Evolutionary conservation across 2,329 filamentous ascomycete species (phyloP).

Genomic region (Cladophialophora immunda): DNA sequence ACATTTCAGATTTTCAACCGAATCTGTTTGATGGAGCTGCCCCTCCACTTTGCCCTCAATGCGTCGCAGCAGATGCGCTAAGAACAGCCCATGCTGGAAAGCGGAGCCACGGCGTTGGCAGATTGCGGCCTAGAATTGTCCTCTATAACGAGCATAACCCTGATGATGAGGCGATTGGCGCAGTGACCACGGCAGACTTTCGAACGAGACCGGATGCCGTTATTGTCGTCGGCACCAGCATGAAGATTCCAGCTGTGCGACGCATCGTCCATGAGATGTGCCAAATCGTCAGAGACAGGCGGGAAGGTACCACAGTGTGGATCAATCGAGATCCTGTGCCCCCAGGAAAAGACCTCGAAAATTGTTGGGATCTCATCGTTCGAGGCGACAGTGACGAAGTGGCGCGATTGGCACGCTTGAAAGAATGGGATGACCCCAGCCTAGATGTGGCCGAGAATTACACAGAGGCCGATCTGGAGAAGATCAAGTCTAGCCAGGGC

Average conservation of each 20-base stretch:
- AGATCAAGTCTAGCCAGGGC: constrained; percentile 50
- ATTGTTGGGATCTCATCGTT: constrained; percentile 92
- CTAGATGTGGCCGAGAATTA: constrained; percentile 54
- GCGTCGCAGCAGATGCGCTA: constrained; percentile 76
- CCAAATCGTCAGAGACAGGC: constrained; percentile 79
- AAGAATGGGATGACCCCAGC: constrained; percentile 63
- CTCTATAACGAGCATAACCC: constrained; percentile 98
- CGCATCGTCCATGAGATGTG: constrained; percentile 92
- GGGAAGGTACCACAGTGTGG: constrained; percentile 89
- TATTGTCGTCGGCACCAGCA: constrained; percentile 91
- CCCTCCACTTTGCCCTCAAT: constrained; percentile 80
- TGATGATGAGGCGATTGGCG: constrained; percentile 94
- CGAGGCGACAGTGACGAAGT: constrained; percentile 88
- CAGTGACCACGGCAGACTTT: constrained; percentile 85
- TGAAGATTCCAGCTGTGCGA: constrained; percentile 93
- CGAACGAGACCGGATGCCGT: constrained; percentile 87
- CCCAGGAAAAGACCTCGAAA: constrained; percentile 81
- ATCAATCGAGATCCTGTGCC: constrained; percentile 91
- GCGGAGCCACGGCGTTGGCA: constrained; percentile 90
- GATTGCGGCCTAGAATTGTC: constrained; percentile 89
- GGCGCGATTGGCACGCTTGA: constrained; percentile 73
- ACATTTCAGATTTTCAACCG: constrained; percentile 77
- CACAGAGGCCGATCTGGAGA: constrained; percentile 55
- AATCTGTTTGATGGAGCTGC: constrained; percentile 84
- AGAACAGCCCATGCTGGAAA: constrained; percentile 81